Conservation (phyloP, 306 rosid genomes). For the Vigna angularis region DNA sequence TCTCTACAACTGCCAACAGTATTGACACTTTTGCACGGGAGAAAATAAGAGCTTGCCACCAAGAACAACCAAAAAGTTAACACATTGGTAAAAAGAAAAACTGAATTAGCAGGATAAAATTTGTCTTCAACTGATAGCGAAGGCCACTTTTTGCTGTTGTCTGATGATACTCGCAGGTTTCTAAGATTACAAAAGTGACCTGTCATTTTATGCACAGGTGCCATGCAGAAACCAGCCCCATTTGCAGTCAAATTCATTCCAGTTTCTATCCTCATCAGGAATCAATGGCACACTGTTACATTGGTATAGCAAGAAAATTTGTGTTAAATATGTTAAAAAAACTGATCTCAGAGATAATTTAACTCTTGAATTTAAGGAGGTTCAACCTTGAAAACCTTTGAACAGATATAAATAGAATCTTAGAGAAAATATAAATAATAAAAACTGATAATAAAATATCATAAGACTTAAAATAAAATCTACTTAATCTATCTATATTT, state of each 20-base stretch:
- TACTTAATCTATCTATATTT: too few relatives aligned
- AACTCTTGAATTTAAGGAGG: too few relatives aligned
- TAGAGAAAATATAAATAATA: too few relatives aligned
- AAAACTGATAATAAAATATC: too few relatives aligned
- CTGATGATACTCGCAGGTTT: conserved; percentile 33
- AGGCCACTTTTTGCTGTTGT: conserved; percentile 4
- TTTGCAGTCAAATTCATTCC: conserved; percentile 22
- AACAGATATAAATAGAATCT: too few relatives aligned
- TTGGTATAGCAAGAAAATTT: conserved; percentile 33
- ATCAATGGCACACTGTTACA: conserved; percentile 43
- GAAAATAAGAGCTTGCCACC: conserved; percentile 39
- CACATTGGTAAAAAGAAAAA: conserved; percentile 17
- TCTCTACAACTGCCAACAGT: background rate
- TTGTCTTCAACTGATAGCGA: conserved; percentile 1
- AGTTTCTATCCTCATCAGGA: conserved; percentile 10
- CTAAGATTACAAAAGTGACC: conserved; percentile 25
- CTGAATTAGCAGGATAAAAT: conserved; percentile 18
- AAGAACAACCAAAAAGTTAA: conserved; percentile 47
- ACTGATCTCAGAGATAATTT: too few relatives aligned
- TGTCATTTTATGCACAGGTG: conserved; percentile 22
- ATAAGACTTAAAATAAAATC: too few relatives aligned
- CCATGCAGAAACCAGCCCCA: conserved; percentile 19
- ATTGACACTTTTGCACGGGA: conserved; percentile 20
- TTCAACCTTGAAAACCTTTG: too few relatives aligned
- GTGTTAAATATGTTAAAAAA: background rate